A percentile compares a stretch with the other conserved stretches of the same genome.
These are phyloP conservation scores for Harrya chromipes DNA, from an alignment of 768 basidiomycete species.

Conservation along the genomic window DNA sequence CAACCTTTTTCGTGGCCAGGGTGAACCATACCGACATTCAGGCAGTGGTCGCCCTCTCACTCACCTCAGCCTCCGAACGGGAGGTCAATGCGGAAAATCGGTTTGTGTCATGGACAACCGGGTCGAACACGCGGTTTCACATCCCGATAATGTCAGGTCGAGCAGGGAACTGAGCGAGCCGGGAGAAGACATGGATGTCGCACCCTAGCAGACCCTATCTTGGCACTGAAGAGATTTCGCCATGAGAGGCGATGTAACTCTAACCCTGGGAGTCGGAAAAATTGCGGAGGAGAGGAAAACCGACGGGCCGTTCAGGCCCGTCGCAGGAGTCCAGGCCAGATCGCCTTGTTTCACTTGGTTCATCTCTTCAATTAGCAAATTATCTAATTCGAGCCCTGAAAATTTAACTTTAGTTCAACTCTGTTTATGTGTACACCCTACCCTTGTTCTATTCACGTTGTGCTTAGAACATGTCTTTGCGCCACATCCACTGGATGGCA, in stretches of 20 bases:
- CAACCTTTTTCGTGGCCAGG: slow-evolving; percentile 23
- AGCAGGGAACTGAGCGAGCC: background rate
- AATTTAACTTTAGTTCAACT: slow-evolving; percentile 14
- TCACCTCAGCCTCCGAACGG: background rate
- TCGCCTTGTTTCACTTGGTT: slow-evolving; percentile 3
- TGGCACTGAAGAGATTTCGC: background rate
- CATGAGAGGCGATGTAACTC: background rate
- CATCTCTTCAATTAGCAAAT: slow-evolving; percentile 21
- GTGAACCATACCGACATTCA: slow-evolving; percentile 8
- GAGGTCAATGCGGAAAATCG: slow-evolving; percentile 1
- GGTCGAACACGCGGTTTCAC: slow-evolving; percentile 5
- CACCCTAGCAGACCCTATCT: background rate
- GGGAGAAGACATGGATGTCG: background rate
- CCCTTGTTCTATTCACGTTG: slow-evolving; percentile 19
- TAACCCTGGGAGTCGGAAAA: background rate
- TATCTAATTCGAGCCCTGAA: slow-evolving; percentile 21
- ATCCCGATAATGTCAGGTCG: background rate
- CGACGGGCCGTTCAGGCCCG: background rate
- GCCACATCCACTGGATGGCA: slow-evolving; percentile 19
- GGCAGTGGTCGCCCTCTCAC: background rate
- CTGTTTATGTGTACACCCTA: background rate
- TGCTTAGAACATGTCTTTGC: slow-evolving; percentile 20
- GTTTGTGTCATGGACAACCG: slow-evolving; percentile 8
- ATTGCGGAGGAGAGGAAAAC: slow-evolving; percentile 2
- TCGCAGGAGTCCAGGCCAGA: background rate